Conservation (phyloP, 2,329 filamentous ascomycete species). For the Penicillium occitanis region DNA sequence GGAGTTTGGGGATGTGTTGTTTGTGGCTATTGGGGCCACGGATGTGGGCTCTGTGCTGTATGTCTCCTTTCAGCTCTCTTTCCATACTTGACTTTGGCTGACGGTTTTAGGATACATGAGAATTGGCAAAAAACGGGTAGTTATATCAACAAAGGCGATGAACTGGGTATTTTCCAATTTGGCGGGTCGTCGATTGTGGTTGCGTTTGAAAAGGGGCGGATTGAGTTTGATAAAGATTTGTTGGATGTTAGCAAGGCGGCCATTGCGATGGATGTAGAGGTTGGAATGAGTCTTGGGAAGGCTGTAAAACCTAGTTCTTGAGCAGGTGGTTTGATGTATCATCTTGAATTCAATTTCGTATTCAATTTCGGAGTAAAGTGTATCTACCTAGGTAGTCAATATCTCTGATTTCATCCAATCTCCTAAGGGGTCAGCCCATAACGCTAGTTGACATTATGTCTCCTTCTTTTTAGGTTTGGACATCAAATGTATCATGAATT, state of each 20-base stretch:
- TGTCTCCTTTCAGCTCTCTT: conserved; percentile 18
- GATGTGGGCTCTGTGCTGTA: conserved; percentile 45
- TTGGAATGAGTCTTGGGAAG: conserved; percentile 41
- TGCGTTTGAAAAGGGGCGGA: conserved; percentile 40
- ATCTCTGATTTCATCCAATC: too few relatives aligned
- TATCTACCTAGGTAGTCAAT: background rate
- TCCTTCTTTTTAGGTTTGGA: background rate
- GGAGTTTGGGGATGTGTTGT: conserved; percentile 45
- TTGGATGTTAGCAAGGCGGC: conserved; percentile 32
- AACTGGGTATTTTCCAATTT: conserved; percentile 45
- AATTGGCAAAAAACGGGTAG: conserved; percentile 32
- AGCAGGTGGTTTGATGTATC: background rate
- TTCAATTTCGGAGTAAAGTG: background rate
- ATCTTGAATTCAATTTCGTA: background rate
- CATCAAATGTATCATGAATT: background rate
- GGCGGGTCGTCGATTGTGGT: conserved; percentile 45
- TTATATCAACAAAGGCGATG: conserved; percentile 42
- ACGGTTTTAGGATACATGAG: conserved; percentile 34
- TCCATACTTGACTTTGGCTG: background rate
- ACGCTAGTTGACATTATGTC: background rate
- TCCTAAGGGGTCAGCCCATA: background rate
- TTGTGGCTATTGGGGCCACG: conserved; percentile 45
- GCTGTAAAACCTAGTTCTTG: background rate
- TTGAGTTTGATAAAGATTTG: conserved; percentile 43
- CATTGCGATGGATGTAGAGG: conserved; percentile 41